A percentile compares a stretch with the other conserved stretches of the same genome.
Evolutionary conservation across 2,329 filamentous ascomycete species (phyloP).

Genomic region (Polychaeton citri): DNA sequence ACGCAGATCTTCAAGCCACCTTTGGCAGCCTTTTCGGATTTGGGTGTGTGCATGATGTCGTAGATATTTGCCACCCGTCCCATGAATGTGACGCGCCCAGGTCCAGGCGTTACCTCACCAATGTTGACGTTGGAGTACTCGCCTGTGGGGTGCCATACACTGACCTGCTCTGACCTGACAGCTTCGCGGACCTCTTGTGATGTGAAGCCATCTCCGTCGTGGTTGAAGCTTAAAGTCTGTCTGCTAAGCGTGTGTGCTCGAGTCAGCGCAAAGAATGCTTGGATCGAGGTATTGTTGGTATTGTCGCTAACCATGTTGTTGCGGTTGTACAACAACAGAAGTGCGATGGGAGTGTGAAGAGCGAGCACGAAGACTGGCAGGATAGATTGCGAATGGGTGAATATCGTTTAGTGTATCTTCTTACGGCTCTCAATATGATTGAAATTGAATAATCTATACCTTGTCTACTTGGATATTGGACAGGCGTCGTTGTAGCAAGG

Average conservation of each 20-base stretch:
- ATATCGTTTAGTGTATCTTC: too few relatives aligned
- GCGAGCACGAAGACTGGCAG: too few relatives aligned
- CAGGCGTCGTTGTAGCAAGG: too few relatives aligned
- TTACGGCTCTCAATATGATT: too few relatives aligned
- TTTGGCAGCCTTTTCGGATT: constrained; percentile 31
- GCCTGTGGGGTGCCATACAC: constrained; percentile 35
- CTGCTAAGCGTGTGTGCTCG: constrained; percentile 13
- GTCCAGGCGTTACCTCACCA: constrained; percentile 35
- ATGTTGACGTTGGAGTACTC: constrained; percentile 35
- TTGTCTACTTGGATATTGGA: too few relatives aligned
- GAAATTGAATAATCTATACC: too few relatives aligned
- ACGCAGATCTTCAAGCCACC: constrained; percentile 42
- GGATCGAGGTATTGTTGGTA: constrained; percentile 23
- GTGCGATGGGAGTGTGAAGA: too few relatives aligned
- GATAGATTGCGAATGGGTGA: too few relatives aligned
- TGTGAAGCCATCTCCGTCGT: constrained; percentile 46
- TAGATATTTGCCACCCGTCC: constrained; percentile 45
- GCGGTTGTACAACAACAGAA: too few relatives aligned
- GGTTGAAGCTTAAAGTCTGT: background rate
- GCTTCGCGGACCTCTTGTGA: constrained; percentile 26
- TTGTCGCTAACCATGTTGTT: too few relatives aligned
- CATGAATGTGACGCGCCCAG: constrained; percentile 36
- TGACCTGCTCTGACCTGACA: constrained; percentile 7
- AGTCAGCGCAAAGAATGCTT: constrained; percentile 27
- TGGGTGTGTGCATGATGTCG: constrained; percentile 29